Conservation (phyloP, 1,284 basidiomycete species). For the Cryptococcus sp. region DNA sequence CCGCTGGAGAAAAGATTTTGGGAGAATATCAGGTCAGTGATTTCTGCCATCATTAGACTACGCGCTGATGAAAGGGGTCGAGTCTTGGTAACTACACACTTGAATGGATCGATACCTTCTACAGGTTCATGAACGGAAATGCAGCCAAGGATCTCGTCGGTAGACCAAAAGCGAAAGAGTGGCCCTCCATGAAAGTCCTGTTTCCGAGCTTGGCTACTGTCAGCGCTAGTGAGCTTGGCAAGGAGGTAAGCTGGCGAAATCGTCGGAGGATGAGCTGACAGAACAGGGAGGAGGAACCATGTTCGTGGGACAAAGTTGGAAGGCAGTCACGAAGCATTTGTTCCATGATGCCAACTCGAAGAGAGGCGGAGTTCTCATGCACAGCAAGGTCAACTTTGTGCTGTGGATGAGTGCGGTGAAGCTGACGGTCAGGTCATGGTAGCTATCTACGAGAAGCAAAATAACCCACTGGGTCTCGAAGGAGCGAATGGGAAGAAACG, state of each 20-base stretch:
- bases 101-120: conserved; percentile 42
- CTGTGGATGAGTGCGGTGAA: conserved; percentile 1
- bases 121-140: conserved; percentile 30
- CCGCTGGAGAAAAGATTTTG: conserved; percentile 26
- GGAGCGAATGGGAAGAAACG: conserved; percentile 17
- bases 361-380: conserved; percentile 46
- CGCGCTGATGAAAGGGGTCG: conserved; percentile 33
- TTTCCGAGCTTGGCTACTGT: conserved; percentile 43
- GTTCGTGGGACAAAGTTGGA: conserved; percentile 40
- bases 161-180: conserved; percentile 21
- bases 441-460: conserved; percentile 34
- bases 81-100: conserved; percentile 38
- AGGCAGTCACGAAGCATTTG: conserved; percentile 20
- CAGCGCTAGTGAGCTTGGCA: conserved; percentile 25
- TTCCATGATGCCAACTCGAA: conserved; percentile 47
- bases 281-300: conserved; percentile 43
- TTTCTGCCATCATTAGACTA: no score
- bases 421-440: conserved; percentile 32
- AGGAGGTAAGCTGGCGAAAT: conserved; percentile 16
- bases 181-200: conserved; percentile 41
- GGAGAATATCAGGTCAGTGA: conserved; percentile 44
- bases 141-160: conserved; percentile 12
- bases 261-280: conserved; percentile 1
- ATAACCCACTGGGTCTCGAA: conserved; percentile 14
- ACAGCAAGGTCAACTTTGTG: conserved; percentile 39